Evolutionary conservation across 306 rosid species (phyloP).

Genomic region (Cicer chorassanicum): DNA sequence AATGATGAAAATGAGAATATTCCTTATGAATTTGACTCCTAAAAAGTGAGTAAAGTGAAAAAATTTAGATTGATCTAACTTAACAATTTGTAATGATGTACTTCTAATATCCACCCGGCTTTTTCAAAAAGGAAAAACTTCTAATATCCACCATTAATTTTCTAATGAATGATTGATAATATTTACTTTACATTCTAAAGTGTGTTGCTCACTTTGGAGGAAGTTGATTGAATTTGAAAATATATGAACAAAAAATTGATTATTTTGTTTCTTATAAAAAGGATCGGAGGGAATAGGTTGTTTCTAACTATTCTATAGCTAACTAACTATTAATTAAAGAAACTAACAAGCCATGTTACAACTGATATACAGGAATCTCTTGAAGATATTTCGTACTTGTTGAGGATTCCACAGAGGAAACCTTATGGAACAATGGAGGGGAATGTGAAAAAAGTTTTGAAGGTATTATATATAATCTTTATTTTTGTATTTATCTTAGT

Average conservation of each 20-base stretch:
- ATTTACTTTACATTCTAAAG: too few species aligned
- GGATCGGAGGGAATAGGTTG: neutral
- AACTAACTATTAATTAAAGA: neutral
- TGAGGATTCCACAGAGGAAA: conserved; percentile 93
- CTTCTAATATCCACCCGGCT: too few species aligned
- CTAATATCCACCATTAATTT: too few species aligned
- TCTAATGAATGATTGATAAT: too few species aligned
- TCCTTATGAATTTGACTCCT: neutral
- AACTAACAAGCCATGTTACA: neutral
- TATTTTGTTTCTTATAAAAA: neutral
- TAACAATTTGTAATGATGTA: too few species aligned
- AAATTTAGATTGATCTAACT: too few species aligned
- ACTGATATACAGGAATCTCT: conserved; percentile 67
- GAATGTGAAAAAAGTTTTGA: conserved; percentile 87
- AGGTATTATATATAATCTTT: conserved; percentile 52
- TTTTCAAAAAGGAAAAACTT: too few species aligned
- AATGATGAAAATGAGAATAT: neutral
- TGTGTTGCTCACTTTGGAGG: too few species aligned
- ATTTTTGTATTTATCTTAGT: conserved; percentile 7
- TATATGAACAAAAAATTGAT: neutral
- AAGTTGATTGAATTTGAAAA: neutral
- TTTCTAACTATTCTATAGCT: neutral
- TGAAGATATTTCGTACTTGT: conserved; percentile 82
- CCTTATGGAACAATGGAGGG: conserved; percentile 98
- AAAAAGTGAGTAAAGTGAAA: too few species aligned